Evolutionary conservation across 176 grass and related monocot species (phyloP).

Genomic region (Juncus effusus): DNA sequence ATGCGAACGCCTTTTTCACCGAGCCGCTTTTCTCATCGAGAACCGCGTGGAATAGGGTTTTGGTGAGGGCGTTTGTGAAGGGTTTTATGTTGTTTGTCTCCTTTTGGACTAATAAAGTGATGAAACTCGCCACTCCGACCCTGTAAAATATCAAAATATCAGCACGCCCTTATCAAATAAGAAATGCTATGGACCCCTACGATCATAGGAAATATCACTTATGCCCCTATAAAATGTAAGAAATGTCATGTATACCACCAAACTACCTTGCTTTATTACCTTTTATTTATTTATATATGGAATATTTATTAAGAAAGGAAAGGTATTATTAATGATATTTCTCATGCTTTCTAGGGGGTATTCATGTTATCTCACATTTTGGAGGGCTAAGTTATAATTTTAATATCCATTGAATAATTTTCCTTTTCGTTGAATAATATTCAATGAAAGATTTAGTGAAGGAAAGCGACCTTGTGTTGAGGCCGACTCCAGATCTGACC

Average conservation of each 20-base stretch:
- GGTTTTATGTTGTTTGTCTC: conserved; percentile 68
- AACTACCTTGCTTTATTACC: too few species aligned
- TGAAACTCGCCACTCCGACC: conserved; percentile 91
- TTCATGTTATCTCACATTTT: too few species aligned
- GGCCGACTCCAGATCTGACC: conserved; percentile 85
- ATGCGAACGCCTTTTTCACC: conserved; percentile 75
- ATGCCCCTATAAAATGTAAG: too few species aligned
- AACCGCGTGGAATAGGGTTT: conserved; percentile 64
- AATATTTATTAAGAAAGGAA: too few species aligned
- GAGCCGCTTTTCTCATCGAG: conserved; percentile 74
- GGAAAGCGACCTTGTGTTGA: conserved; percentile 81
- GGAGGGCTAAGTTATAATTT: too few species aligned
- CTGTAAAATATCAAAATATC: conserved; percentile 37
- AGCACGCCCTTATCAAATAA: too few species aligned
- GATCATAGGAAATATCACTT: too few species aligned
- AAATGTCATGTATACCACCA: too few species aligned
- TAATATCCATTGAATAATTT: background rate
- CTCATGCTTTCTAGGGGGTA: too few species aligned
- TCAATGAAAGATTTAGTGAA: conserved; percentile 24
- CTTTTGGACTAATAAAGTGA: conserved; percentile 84
- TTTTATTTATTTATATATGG: too few species aligned
- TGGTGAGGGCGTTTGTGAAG: conserved; percentile 55
- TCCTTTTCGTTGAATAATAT: background rate
- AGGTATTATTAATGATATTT: too few species aligned
- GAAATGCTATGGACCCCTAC: too few species aligned